Conservation (phyloP, 306 rosid genomes). For the Citrullus mucosospermus region DNA sequence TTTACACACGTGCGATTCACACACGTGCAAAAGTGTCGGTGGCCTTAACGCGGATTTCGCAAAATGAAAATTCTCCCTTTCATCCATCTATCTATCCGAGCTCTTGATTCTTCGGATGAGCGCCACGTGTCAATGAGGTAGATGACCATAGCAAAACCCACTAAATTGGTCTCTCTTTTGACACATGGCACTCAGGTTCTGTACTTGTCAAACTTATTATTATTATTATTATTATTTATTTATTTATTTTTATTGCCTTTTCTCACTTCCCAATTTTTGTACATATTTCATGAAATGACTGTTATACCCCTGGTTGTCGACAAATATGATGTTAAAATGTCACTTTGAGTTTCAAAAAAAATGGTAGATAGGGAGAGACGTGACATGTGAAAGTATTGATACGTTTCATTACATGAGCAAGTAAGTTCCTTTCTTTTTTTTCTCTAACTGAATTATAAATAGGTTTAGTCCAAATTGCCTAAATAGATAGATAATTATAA, state of each 20-base stretch:
- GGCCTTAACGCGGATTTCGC: background rate
- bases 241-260: background rate
- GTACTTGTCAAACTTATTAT: background rate
- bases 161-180: background rate
- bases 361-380: background rate
- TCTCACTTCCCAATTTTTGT: background rate
- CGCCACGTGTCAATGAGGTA: background rate
- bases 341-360: background rate
- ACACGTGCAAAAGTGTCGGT: constrained; percentile 7
- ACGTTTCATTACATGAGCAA: too few species aligned
- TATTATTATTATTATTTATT: background rate
- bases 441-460: too few species aligned
- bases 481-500: too few species aligned
- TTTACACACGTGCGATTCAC: background rate
- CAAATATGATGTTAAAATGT: background rate
- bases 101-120: too few species aligned
- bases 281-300: background rate
- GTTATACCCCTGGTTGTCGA: background rate
- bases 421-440: too few species aligned
- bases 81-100: background rate
- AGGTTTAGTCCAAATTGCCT: too few species aligned
- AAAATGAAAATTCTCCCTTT: background rate
- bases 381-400: background rate
- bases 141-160: background rate
- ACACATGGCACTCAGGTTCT: background rate